Base-by-base conservation (phyloP, 768 basidiomycete genomes). In the Plicaturopsis crispa region DNA sequence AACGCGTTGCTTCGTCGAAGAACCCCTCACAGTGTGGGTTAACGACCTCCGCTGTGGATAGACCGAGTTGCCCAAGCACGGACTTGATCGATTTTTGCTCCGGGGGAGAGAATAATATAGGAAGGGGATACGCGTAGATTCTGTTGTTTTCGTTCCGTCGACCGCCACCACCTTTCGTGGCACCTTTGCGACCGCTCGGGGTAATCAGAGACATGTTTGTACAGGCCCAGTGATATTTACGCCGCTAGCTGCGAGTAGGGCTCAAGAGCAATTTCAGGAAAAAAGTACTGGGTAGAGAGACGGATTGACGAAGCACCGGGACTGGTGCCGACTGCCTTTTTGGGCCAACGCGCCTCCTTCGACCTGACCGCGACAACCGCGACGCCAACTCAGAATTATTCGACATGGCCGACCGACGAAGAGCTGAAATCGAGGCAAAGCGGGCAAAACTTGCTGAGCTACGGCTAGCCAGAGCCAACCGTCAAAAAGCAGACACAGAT, bases 391-490 rank as follows among this genome's bases (percentile, higher is more conserved):
- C n/a, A n/a, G n/a, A n/a, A n/a, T n/a, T n/a, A n/a, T n/a, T n/a
- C 37, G 23, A 24, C 37, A 75, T 72, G 70, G 79, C 82, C 38
- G 76, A 81, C 49, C 73, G 73, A 60, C 72, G 89, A 35, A 65
- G 87, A 53, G 80, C 80, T 52, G 92, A 96, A 62, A 85, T 97
- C 43, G 90, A 91, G 59, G 86, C 82, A 18, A 98, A 97, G 63
- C 69, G 82, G 45, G 77, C 79, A 8, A 92, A 90, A 60, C 79
- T 97, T 23, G 87, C 79, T 35, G 88, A 89, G 46, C 69, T 96
- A 24, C 71, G 86, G 39, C 75, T 82, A 56, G 84, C 82, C 4
- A 73, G 90, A 32, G 79, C 78, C 24, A 78, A 84, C 45, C 65
- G 84, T 49, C 72, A 80, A 50, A 74, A 66, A 41, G 68, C 63